Evolutionary conservation across 345 rosid genomes (phyloP).

Genomic region (Camelina sativa): DNA sequence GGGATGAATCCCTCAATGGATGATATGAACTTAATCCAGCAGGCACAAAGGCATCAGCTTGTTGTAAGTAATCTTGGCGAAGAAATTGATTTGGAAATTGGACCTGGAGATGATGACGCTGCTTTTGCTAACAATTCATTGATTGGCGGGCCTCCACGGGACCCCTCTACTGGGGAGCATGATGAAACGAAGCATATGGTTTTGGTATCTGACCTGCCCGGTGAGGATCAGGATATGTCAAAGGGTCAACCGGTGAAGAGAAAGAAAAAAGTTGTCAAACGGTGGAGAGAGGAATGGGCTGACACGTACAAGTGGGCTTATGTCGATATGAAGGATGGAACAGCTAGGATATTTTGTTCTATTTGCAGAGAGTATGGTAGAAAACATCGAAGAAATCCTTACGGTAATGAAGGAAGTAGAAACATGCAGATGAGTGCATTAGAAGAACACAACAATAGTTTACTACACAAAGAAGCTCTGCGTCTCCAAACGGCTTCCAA

Average conservation of each 20-base stretch:
- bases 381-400: slow-evolving; percentile 96
- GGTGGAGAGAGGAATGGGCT: slow-evolving; percentile 99
- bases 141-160: slow-evolving; percentile 66
- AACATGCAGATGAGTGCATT: slow-evolving; percentile 99
- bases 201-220: slow-evolving; percentile 68
- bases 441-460: slow-evolving; percentile 97
- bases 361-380: slow-evolving; percentile 97
- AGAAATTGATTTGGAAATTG: slow-evolving; percentile 98
- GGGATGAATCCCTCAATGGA: slow-evolving; percentile 95
- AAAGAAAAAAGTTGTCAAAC: slow-evolving; percentile 96
- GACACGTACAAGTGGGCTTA: slow-evolving; percentile 99
- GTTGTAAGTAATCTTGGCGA: slow-evolving; percentile 94
- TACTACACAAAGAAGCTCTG: slow-evolving; percentile 98
- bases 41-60: slow-evolving; percentile 93
- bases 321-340: slow-evolving; percentile 97
- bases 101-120: slow-evolving; percentile 89
- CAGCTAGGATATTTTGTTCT: slow-evolving; percentile 95
- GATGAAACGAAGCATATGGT: slow-evolving; percentile 83
- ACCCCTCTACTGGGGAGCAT: slow-evolving; percentile 77
- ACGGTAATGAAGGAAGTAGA: slow-evolving; percentile 98
- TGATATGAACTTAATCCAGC: slow-evolving; percentile 96
- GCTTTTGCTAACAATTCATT: slow-evolving; percentile 79
- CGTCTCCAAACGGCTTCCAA: slow-evolving; percentile 98
- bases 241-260: slow-evolving; percentile 73
- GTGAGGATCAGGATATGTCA: slow-evolving; percentile 72